Conservation (phyloP, 106 monocot genomes). For the Acorus gramineus region DNA sequence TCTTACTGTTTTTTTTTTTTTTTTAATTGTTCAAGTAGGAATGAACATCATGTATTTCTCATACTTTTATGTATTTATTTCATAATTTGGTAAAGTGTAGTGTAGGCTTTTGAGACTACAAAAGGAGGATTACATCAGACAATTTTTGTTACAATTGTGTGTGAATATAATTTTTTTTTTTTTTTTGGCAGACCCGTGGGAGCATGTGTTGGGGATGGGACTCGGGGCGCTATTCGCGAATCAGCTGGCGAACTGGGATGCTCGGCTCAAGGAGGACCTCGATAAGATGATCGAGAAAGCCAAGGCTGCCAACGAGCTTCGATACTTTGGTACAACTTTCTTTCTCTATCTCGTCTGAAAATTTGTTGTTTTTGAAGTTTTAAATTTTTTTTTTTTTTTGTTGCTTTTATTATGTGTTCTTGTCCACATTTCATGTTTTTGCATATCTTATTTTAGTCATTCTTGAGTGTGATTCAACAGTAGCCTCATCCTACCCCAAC, state of each 20-base stretch:
- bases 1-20: not conserved
- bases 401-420: too few species aligned
- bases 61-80: too few species aligned
- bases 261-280: slow-evolving; percentile 74
- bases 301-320: slow-evolving; percentile 77
- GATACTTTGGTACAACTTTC: slow-evolving; percentile 60
- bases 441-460: too few species aligned
- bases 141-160: not conserved
- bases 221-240: slow-evolving; percentile 71
- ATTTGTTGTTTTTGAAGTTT: too few species aligned
- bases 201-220: slow-evolving; percentile 90
- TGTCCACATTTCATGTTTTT: too few species aligned
- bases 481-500: too few species aligned
- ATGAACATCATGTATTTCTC: too few species aligned
- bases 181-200: slow-evolving; percentile 67
- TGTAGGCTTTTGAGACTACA: too few species aligned
- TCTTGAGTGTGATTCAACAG: too few species aligned
- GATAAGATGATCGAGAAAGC: slow-evolving; percentile 81
- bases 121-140: too few species aligned
- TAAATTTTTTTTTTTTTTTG: too few species aligned
- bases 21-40: not conserved
- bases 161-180: not conserved
- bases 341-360: not conserved
- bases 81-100: too few species aligned
- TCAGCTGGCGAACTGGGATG: slow-evolving; percentile 83